A percentile compares a stretch with the other conserved stretches of the same genome.
Conservation (phyloP, 768 basidiomycete species). For the Auriscalpium microsporum region DNA sequence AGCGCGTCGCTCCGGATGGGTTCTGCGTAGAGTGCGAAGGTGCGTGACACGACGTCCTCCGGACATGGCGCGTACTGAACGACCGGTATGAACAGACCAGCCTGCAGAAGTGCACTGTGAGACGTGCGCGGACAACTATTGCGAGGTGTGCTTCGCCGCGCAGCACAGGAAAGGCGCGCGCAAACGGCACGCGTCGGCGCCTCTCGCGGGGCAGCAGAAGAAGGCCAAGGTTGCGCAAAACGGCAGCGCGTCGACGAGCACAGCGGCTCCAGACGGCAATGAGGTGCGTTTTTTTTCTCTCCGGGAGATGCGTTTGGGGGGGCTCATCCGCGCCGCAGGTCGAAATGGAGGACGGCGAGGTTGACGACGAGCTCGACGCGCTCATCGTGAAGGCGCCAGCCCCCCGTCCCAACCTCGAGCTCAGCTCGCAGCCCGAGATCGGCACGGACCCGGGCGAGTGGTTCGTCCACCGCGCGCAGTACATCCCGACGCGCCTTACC, state of each 20-base stretch:
- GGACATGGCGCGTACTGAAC: not conserved
- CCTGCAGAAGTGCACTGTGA: constrained; percentile 71
- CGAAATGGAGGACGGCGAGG: constrained; percentile 31
- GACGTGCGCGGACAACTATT: constrained; percentile 64
- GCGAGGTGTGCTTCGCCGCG: constrained; percentile 80
- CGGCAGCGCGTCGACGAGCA: constrained; percentile 18
- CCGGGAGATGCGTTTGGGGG: constrained; percentile 17
- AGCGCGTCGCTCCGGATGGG: constrained; percentile 44
- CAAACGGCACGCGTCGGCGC: constrained; percentile 50
- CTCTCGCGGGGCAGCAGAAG: constrained; percentile 25
- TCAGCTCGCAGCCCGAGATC: constrained; percentile 49
- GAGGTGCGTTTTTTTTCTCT: constrained; percentile 1
- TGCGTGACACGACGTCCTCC: constrained; percentile 22
- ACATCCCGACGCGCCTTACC: constrained; percentile 71
- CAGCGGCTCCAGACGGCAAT: constrained; percentile 1
- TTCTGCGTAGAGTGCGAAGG: constrained; percentile 86
- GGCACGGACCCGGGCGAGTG: constrained; percentile 69
- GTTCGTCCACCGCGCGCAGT: constrained; percentile 77
- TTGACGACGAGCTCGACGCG: constrained; percentile 30
- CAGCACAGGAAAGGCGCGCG: constrained; percentile 79
- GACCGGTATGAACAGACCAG: constrained; percentile 47
- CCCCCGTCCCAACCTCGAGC: constrained; percentile 27
- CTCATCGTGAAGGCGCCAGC: constrained; percentile 3
- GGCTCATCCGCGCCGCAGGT: constrained; percentile 19
- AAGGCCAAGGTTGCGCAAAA: constrained; percentile 14